phyloP scores from a whole-genome alignment of 2,329 filamentous ascomycete genomes.

The Beauveria asiatica region DNA sequence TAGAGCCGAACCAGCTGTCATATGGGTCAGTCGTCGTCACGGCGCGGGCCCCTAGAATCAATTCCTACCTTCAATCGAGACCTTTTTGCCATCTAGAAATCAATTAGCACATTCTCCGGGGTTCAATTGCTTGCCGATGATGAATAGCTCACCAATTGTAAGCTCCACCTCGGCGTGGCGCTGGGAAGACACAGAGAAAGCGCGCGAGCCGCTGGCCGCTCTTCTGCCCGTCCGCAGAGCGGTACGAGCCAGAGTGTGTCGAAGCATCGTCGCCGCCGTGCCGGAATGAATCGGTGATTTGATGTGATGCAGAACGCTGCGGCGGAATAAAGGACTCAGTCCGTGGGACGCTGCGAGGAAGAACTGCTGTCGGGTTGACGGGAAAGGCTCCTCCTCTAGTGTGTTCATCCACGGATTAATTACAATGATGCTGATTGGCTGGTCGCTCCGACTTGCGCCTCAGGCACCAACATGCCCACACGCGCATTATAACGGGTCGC shows the following conservation, averaged over 20 bases:
- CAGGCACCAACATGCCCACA: slow-evolving; percentile 22
- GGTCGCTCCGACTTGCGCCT: slow-evolving; percentile 23
- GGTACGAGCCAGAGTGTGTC: slow-evolving; percentile 59
- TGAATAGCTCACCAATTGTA: slow-evolving; percentile 63
- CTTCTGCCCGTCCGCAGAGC: slow-evolving; percentile 56
- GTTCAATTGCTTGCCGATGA: slow-evolving; percentile 8
- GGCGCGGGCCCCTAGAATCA: slow-evolving; percentile 11
- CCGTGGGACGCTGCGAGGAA: slow-evolving; percentile 31
- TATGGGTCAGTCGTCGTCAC: slow-evolving; percentile 26
- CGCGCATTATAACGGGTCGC: slow-evolving; percentile 10
- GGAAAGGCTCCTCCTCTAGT: slow-evolving; percentile 31
- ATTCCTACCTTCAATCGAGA: slow-evolving; percentile 83
- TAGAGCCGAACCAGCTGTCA: slow-evolving; percentile 81
- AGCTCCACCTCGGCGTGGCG: slow-evolving; percentile 90
- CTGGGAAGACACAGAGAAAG: slow-evolving; percentile 72
- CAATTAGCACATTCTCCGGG: slow-evolving; percentile 22
- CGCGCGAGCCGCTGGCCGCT: slow-evolving; percentile 55
- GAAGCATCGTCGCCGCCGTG: slow-evolving; percentile 58
- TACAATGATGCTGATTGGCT: slow-evolving; percentile 35
- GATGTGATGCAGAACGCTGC: slow-evolving; percentile 29
- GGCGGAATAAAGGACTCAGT: slow-evolving; percentile 30
- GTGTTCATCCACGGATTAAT: slow-evolving; percentile 30
- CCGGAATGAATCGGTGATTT: slow-evolving; percentile 33
- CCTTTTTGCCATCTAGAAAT: slow-evolving; percentile 82
- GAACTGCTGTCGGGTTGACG: slow-evolving; percentile 28